phyloP scores from a whole-genome alignment of 768 basidiomycete genomes.

The Mycena epipterygia region DNA sequence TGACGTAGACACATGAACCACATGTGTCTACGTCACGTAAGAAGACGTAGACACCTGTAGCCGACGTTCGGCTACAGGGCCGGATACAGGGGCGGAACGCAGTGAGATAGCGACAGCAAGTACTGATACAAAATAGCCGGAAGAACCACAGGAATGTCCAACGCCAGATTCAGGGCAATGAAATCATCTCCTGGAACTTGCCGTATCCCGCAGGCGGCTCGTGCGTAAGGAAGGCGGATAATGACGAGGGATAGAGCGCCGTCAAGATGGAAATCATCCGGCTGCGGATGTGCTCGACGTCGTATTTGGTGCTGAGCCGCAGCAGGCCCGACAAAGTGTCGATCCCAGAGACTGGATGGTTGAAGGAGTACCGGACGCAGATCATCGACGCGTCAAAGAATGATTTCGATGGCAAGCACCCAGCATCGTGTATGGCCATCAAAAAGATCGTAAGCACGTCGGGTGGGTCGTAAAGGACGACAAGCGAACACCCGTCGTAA shows the following conservation, averaged over 20 bases:
- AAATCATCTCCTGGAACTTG: neutral
- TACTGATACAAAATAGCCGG: conserved; percentile 4
- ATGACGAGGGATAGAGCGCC: neutral
- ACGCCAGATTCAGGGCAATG: neutral
- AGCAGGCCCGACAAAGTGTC: neutral
- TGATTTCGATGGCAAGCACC: neutral
- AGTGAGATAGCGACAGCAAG: conserved; percentile 1
- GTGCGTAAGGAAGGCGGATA: neutral
- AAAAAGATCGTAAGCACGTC: neutral
- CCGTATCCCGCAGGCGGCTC: conserved; percentile 2
- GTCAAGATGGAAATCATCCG: conserved; percentile 5
- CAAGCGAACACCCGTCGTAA: neutral
- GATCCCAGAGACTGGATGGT: neutral
- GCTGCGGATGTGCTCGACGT: conserved; percentile 2
- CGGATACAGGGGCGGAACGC: too few relatives aligned
- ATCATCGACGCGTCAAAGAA: neutral
- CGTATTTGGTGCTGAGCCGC: conserved; percentile 4
- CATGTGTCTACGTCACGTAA: too few relatives aligned
- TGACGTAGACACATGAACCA: too few relatives aligned
- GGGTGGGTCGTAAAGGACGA: neutral
- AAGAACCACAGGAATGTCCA: neutral
- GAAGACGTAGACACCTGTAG: too few relatives aligned
- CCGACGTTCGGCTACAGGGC: too few relatives aligned
- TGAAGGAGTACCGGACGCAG: neutral
- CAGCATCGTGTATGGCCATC: neutral